Conservation (phyloP, 2,329 filamentous ascomycete species). For the Setomelanomma holmii region DNA sequence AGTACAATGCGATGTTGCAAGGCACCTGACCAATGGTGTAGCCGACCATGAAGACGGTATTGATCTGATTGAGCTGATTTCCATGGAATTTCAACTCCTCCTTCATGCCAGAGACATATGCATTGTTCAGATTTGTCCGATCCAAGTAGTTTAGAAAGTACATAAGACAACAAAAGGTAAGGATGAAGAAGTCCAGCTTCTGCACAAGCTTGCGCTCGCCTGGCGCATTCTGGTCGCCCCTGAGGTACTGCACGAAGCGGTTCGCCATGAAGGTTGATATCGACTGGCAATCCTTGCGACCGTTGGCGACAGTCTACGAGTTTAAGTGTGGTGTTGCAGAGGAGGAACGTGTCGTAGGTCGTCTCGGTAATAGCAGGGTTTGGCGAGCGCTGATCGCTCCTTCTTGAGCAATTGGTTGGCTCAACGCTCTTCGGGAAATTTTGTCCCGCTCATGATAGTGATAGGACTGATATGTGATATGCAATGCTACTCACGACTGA, state of each 20-base stretch:
- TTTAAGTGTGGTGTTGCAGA: not conserved
- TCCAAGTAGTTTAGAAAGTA: constrained; percentile 48
- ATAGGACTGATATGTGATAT: constrained; percentile 20
- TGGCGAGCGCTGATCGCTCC: constrained; percentile 6
- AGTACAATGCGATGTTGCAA: constrained; percentile 61
- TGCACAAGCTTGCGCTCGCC: constrained; percentile 58
- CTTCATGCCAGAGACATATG: constrained; percentile 53
- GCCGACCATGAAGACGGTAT: constrained; percentile 45
- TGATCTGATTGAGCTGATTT: constrained; percentile 58
- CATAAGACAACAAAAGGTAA: constrained; percentile 67
- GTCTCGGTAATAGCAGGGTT: not conserved
- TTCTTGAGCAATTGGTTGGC: not conserved
- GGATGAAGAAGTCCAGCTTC: constrained; percentile 70
- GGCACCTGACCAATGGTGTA: constrained; percentile 62
- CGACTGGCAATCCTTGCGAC: not conserved
- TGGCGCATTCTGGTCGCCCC: constrained; percentile 42
- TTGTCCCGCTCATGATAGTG: constrained; percentile 9
- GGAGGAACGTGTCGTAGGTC: not conserved
- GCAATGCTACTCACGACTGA: constrained; percentile 14
- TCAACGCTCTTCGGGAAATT: constrained; percentile 14
- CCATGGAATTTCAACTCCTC: constrained; percentile 50
- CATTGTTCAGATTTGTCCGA: constrained; percentile 52
- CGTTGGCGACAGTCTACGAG: not conserved
- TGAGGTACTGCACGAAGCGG: constrained; percentile 41
- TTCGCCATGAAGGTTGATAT: constrained; percentile 30